Conservation (phyloP, 2,329 filamentous ascomycete genomes). For the Pseudomassariella vexata region DNA sequence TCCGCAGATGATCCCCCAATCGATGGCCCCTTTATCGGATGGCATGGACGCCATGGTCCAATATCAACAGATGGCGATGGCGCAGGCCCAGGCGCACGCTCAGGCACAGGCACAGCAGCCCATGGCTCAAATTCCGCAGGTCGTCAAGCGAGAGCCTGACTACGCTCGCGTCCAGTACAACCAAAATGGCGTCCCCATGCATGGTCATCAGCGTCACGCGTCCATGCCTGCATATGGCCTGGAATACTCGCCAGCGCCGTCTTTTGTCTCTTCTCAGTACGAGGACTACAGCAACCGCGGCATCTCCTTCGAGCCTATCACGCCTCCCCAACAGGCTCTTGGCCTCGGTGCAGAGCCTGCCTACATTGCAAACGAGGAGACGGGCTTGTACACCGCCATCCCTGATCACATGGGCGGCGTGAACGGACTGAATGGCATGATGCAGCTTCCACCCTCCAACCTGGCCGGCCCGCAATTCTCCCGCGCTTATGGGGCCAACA, state of each 20-base stretch:
- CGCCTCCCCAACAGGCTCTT: constrained; percentile 84
- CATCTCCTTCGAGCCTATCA: constrained; percentile 94
- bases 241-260: constrained; percentile 96
- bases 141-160: constrained; percentile 86
- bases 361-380: constrained; percentile 98
- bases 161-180: constrained; percentile 81
- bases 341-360: constrained; percentile 81
- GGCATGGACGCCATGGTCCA: constrained; percentile 69
- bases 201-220: constrained; percentile 84
- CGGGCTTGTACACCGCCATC: constrained; percentile 89
- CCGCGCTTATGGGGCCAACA: constrained; percentile 65
- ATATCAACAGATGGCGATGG: constrained; percentile 65
- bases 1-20: constrained; percentile 66
- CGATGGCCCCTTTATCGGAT: constrained; percentile 53
- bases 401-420: constrained; percentile 74
- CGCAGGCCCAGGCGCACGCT: constrained; percentile 60
- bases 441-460: constrained; percentile 84
- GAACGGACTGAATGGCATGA: constrained; percentile 77
- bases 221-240: constrained; percentile 96
- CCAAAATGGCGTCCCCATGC: constrained; percentile 82
- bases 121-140: constrained; percentile 53
- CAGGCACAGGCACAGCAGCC: too few relatives aligned
- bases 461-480: constrained; percentile 75
- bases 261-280: constrained; percentile 97
- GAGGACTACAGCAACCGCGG: constrained; percentile 97